Percentiles rank a stretch among this genome's conserved stretches.
Evolutionary conservation across 2,329 filamentous ascomycete species (phyloP).

Genomic region (Aspergillus sp.): DNA sequence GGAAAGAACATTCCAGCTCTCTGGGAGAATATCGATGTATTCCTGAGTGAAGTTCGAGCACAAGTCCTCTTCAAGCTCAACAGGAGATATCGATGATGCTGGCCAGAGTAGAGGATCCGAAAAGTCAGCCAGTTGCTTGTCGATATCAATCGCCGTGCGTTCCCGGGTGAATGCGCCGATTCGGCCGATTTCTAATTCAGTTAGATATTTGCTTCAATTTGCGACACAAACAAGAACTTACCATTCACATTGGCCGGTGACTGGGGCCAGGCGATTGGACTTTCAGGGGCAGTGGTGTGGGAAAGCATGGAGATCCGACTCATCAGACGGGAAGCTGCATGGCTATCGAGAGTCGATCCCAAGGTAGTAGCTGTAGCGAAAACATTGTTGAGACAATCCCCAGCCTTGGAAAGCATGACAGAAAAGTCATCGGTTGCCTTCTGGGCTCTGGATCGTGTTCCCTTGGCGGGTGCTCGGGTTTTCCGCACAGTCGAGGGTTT

Average conservation of each 20-base stretch:
- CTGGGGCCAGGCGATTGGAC: constrained; percentile 19
- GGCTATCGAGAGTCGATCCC: constrained; percentile 36
- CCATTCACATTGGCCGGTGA: constrained; percentile 36
- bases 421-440: constrained; percentile 31
- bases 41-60: constrained; percentile 67
- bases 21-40: constrained; percentile 80
- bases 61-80: constrained; percentile 31
- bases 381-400: constrained; percentile 26
- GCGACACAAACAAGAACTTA: constrained; percentile 11
- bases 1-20: constrained; percentile 79
- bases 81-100: constrained; percentile 14
- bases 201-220: constrained; percentile 7
- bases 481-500: constrained; percentile 20
- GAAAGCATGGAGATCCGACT: constrained; percentile 39
- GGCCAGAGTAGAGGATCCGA: constrained; percentile 50
- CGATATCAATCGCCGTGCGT: constrained; percentile 35
- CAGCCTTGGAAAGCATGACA: constrained; percentile 32
- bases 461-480: constrained; percentile 21
- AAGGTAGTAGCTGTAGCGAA: constrained; percentile 28
- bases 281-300: constrained; percentile 33
- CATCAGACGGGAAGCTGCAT: constrained; percentile 33
- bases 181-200: constrained; percentile 32
- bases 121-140: constrained; percentile 40
- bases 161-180: constrained; percentile 38
- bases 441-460: constrained; percentile 20